These are phyloP conservation scores for Cotoneaster glaucophyllus DNA, from an alignment of 306 rosid species.

Conservation along the genomic window DNA sequence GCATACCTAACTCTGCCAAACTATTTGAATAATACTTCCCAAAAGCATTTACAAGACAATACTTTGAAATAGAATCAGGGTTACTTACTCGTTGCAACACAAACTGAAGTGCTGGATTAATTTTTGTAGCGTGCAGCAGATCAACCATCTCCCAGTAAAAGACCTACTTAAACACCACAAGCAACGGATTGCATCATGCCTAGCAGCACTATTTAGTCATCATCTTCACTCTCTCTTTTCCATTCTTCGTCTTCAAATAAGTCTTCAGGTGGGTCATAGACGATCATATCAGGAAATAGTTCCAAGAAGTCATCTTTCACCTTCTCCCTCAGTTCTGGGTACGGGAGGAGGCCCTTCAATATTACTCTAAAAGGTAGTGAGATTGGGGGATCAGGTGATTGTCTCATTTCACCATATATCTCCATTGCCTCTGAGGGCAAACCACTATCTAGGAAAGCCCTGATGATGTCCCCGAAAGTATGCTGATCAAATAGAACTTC, in stretches of 20 bases:
- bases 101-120: background rate
- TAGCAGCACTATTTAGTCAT: constrained; percentile 7
- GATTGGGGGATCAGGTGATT: constrained; percentile 75
- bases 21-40: background rate
- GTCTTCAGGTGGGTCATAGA: constrained; percentile 91
- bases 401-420: constrained; percentile 75
- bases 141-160: background rate
- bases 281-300: constrained; percentile 75
- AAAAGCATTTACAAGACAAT: background rate
- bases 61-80: background rate
- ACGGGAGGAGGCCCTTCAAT: constrained; percentile 78
- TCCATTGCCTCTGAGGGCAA: constrained; percentile 71
- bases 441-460: constrained; percentile 62
- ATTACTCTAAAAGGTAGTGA: constrained; percentile 83
- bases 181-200: background rate
- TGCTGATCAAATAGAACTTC: constrained; percentile 83
- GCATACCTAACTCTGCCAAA: background rate
- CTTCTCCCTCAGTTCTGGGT: constrained; percentile 76
- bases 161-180: background rate
- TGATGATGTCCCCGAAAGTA: constrained; percentile 79
- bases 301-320: constrained; percentile 76
- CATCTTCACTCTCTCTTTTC: constrained; percentile 23
- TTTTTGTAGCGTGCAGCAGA: background rate
- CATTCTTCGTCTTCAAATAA: constrained; percentile 62
- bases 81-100: background rate